Evolutionary conservation across 768 basidiomycete species (phyloP).

Genomic region (Coprinopsis strossmayeri): DNA sequence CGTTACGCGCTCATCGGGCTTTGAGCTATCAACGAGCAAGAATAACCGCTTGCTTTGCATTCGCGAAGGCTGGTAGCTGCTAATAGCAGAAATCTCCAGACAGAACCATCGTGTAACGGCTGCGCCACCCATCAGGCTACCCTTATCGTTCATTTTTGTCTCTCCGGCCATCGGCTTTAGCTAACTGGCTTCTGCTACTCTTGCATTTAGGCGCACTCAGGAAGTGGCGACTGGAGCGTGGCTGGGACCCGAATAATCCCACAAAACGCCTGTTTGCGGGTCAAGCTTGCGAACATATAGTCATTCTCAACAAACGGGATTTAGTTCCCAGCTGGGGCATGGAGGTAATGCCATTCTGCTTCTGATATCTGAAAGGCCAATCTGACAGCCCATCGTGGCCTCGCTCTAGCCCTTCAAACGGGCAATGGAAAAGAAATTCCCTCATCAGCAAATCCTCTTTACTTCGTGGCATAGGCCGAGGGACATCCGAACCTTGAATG

Average conservation of each 20-base stretch:
- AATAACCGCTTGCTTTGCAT: neutral
- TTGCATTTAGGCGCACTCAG: conserved; percentile 45
- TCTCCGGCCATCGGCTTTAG: conserved; percentile 15
- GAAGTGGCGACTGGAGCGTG: conserved; percentile 65
- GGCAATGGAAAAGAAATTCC: conserved; percentile 67
- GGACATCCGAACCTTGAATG: conserved; percentile 59
- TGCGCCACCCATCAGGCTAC: neutral
- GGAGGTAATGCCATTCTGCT: conserved; percentile 47
- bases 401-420: conserved; percentile 58
- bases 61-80: neutral
- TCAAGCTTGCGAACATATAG: conserved; percentile 69
- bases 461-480: conserved; percentile 64
- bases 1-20: conserved; percentile 19
- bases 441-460: conserved; percentile 62
- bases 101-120: neutral
- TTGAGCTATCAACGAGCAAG: neutral
- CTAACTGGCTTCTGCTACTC: conserved; percentile 13
- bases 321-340: conserved; percentile 85
- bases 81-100: neutral
- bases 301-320: conserved; percentile 92
- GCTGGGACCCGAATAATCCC: conserved; percentile 42
- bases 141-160: neutral
- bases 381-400: conserved; percentile 11
- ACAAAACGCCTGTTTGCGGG: conserved; percentile 31
- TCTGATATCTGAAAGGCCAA: conserved; percentile 6